Percentiles rank a stretch among this genome's conserved stretches.
phyloP scores from a whole-genome alignment of 1,284 basidiomycete genomes.

The Agroathelia rolfsii region DNA sequence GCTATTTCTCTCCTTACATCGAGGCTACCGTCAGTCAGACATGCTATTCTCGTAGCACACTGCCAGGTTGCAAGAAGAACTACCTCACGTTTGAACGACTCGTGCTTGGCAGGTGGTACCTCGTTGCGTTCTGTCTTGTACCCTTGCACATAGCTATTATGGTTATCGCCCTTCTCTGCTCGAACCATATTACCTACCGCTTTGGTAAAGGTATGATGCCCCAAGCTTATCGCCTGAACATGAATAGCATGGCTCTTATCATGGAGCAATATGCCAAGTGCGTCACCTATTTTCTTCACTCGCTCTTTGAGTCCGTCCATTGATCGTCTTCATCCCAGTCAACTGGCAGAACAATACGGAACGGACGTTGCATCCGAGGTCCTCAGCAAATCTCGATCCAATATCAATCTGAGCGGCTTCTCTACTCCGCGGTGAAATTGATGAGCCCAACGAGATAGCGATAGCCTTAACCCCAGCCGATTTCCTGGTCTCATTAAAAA shows the following conservation, averaged over 20 bases:
- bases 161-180: constrained; percentile 46
- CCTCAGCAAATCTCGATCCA: constrained; percentile 24
- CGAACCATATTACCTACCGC: constrained; percentile 66
- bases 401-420: constrained; percentile 19
- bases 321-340: constrained; percentile 21
- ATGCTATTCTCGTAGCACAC: constrained; percentile 51
- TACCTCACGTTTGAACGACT: constrained; percentile 44
- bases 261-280: constrained; percentile 63
- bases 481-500: too few species aligned
- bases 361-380: constrained; percentile 32
- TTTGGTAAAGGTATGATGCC: constrained; percentile 76
- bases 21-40: constrained; percentile 56
- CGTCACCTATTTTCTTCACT: constrained; percentile 17
- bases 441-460: too few species aligned
- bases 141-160: constrained; percentile 49
- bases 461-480: too few species aligned
- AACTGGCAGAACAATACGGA: constrained; percentile 43
- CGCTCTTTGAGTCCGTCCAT: constrained; percentile 1
- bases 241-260: constrained; percentile 58
- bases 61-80: constrained; percentile 54
- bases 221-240: constrained; percentile 56
- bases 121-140: constrained; percentile 43
- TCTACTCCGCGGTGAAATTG: too few species aligned
- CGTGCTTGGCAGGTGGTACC: constrained; percentile 48
- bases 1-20: constrained; percentile 59